These are phyloP conservation scores for Vitellaria paradoxa DNA, from an alignment of 179 eudicot genomes.

Conservation along the genomic window DNA sequence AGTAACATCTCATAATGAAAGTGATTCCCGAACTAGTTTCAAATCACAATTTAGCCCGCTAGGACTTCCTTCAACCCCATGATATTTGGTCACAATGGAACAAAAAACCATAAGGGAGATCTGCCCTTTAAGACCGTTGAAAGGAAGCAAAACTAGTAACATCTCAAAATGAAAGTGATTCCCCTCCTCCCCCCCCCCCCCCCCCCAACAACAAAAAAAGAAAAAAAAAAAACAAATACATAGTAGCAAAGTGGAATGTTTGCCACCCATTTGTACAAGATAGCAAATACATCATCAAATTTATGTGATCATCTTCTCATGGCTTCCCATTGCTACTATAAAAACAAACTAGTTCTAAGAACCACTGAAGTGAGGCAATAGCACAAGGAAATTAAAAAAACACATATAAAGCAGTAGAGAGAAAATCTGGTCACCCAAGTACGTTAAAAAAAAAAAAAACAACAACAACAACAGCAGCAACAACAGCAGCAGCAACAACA, in stretches of 20 bases:
- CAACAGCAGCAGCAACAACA: neutral
- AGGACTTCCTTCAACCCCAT: neutral
- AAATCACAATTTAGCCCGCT: neutral
- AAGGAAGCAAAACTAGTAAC: too few relatives aligned
- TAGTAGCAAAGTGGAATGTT: neutral
- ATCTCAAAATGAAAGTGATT: too few relatives aligned
- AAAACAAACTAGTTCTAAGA: neutral
- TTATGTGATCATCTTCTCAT: neutral
- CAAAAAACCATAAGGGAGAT: neutral
- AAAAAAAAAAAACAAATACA: neutral
- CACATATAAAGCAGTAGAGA: neutral
- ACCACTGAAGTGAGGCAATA: neutral
- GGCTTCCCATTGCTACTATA: neutral
- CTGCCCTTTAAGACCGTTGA: too few relatives aligned
- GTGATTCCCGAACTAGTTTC: neutral
- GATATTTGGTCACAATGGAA: neutral
- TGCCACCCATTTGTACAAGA: neutral
- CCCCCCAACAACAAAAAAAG: too few relatives aligned
- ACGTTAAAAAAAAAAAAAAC: neutral
- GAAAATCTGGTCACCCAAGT: neutral
- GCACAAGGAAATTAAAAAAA: neutral
- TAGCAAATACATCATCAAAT: neutral
- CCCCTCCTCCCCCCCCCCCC: too few relatives aligned
- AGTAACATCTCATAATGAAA: too few relatives aligned
- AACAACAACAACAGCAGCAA: too few relatives aligned